phyloP scores from a whole-genome alignment of 306 rosid genomes.

The Lathyrus tuberosus region DNA sequence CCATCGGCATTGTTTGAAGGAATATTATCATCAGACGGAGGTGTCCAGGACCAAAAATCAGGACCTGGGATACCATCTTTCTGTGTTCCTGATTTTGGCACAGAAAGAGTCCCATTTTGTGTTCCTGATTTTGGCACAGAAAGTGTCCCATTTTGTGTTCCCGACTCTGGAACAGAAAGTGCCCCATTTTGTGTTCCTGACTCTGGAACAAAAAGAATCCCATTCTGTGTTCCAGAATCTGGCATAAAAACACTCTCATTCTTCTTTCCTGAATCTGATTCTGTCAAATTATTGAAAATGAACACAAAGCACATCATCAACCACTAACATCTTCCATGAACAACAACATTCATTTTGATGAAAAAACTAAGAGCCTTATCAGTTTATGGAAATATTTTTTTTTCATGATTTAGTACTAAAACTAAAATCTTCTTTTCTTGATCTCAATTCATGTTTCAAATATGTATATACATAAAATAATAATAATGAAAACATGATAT shows the following conservation, averaged over 20 bases:
- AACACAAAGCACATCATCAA: constrained; percentile 18
- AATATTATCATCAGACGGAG: constrained; percentile 53
- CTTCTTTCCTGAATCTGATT: constrained; percentile 52
- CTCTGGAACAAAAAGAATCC: constrained; percentile 37
- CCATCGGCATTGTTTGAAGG: constrained; percentile 44
- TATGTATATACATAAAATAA: too few species aligned
- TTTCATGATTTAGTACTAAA: too few species aligned
- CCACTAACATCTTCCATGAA: not conserved
- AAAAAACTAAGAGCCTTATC: too few species aligned
- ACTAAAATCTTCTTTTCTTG: too few species aligned
- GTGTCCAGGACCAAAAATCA: constrained; percentile 96
- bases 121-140: constrained; percentile 49
- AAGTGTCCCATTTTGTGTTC: constrained; percentile 42
- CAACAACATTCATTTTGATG: too few species aligned
- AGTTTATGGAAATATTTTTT: too few species aligned
- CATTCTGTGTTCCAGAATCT: constrained; percentile 49
- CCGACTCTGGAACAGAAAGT: constrained; percentile 46
- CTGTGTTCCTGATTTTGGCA: constrained; percentile 49
- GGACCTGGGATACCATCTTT: constrained; percentile 77
- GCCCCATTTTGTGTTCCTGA: constrained; percentile 50
- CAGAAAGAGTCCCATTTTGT: constrained; percentile 37
- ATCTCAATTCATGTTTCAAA: too few species aligned
- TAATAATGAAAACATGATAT: too few species aligned
- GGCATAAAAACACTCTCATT: constrained; percentile 40
- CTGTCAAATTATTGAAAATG: constrained; percentile 21